Evolutionary conservation across 306 rosid genomes (phyloP), one percentile per base, ranked within the genome.

Genomic region (Gillenia trifoliata): DNA sequence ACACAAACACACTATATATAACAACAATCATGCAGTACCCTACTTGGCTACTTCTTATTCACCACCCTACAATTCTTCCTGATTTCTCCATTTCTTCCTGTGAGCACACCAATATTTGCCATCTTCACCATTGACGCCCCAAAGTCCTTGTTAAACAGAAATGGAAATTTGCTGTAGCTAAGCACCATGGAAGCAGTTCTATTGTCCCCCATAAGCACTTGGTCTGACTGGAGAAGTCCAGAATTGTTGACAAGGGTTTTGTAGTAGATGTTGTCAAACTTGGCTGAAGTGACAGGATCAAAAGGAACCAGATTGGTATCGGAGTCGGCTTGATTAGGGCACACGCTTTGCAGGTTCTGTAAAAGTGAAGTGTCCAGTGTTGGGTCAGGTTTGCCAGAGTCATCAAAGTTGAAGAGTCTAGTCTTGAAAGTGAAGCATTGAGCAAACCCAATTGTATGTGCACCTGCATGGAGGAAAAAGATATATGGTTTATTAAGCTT

Each of bases 381-480:
- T 36, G 97, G 97, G 57, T 94, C 97, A 4, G 98, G 81, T 55
- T 87, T 84, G 11, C 94, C 97, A 2, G 92, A 61, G 22, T 92
- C 88, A 38, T 55, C 84, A 60, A 87, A 91, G 82, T 90, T 62
- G 78, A 86, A 94, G 2, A 94, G 86, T 81, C 97, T 87, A 28
- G 81, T 29, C 89, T 92, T 94, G 95, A 94, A 91, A 20, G 92
- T 82, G 54, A 86, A 86, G 77, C 99, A 94, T 52, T 86, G 97
- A 36, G 99, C 95, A 73, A 94, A 90, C 1, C 97, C 97, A 60
- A 92, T 82, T 1, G 92, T 95, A 38, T 96, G 97, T 91, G 79
- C 76, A 65, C 19, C 22, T 40, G 25, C 30, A 38, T 2, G 6
- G 0, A 29, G 52, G 34, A 22, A n/a, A 3, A 4, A 33, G 1